Evolutionary conservation across 108 stramenopile species (phyloP).

Genomic region (Stephanodiscus minutulus): DNA sequence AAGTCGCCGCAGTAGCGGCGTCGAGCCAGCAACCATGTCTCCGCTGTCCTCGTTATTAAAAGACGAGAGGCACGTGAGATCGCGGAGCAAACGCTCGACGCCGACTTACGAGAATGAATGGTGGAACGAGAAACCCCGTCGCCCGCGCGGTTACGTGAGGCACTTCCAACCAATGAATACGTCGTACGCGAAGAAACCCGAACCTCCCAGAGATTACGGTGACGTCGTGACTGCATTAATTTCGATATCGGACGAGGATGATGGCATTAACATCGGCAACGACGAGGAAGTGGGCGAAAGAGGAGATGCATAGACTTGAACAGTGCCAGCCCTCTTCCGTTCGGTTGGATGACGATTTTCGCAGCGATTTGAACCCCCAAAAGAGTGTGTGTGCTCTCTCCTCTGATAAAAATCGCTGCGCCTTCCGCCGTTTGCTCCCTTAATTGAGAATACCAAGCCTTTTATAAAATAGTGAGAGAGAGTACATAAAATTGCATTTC

Average conservation of each 20-base stretch:
- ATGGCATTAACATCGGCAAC: background rate
- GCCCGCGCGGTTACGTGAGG: background rate
- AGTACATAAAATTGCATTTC: too few species aligned
- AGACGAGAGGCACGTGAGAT: background rate
- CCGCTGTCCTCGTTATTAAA: slow-evolving; percentile 3
- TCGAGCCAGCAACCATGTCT: background rate
- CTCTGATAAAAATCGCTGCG: too few species aligned
- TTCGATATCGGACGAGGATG: background rate
- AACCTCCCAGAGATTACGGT: slow-evolving; percentile 10
- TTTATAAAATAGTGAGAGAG: too few species aligned
- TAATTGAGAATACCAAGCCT: too few species aligned
- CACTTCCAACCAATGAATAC: slow-evolving; percentile 11
- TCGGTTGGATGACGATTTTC: too few species aligned
- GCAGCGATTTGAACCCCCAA: too few species aligned
- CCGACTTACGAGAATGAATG: background rate
- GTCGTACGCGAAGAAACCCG: slow-evolving; percentile 6
- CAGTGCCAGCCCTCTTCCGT: too few species aligned
- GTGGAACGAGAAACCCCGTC: slow-evolving; percentile 7
- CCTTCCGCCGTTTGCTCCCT: too few species aligned
- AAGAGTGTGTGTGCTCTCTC: too few species aligned
- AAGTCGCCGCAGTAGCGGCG: background rate
- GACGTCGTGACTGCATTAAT: slow-evolving; percentile 3
- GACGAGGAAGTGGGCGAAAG: background rate
- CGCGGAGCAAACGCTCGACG: background rate
- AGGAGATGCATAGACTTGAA: background rate